Percentiles rank a stretch among this genome's conserved stretches.
Conservation (phyloP, 2,329 filamentous ascomycete genomes). For the Elsinoe arachidis region DNA sequence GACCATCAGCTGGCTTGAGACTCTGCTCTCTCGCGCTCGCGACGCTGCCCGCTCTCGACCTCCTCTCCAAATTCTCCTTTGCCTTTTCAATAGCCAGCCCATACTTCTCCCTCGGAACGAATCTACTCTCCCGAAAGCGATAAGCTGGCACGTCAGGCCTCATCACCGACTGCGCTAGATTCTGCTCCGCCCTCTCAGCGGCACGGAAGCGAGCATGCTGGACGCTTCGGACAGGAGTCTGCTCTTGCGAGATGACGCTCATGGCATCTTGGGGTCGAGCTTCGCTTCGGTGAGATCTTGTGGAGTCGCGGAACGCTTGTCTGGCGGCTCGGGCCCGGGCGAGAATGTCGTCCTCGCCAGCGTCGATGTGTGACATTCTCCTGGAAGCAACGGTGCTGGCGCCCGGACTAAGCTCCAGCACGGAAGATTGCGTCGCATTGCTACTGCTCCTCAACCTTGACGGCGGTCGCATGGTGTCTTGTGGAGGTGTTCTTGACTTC, state of each 20-base stretch:
- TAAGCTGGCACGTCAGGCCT: constrained; percentile 27
- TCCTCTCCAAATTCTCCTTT: constrained; percentile 20
- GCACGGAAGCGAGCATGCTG: constrained; percentile 25
- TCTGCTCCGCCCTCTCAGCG: constrained; percentile 15
- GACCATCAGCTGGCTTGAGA: neutral
- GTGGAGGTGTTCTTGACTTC: constrained; percentile 4
- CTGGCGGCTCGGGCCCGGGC: constrained; percentile 26
- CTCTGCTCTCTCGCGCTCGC: neutral
- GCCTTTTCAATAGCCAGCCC: constrained; percentile 26
- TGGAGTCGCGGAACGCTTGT: constrained; percentile 22
- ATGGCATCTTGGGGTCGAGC: neutral
- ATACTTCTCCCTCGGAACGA: constrained; percentile 30
- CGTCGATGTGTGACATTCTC: neutral
- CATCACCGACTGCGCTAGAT: constrained; percentile 10
- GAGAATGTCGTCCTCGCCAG: constrained; percentile 28
- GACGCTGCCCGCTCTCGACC: constrained; percentile 6
- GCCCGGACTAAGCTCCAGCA: constrained; percentile 3
- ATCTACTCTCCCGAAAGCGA: constrained; percentile 28
- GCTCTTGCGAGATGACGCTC: neutral
- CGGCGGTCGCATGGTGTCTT: neutral
- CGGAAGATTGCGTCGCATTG: neutral
- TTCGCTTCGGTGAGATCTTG: neutral
- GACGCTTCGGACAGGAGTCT: constrained; percentile 13
- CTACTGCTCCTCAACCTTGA: neutral
- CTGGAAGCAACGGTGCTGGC: neutral